phyloP scores from a whole-genome alignment of 2,329 filamentous ascomycete species.

The Trichoderma simmonsii region DNA sequence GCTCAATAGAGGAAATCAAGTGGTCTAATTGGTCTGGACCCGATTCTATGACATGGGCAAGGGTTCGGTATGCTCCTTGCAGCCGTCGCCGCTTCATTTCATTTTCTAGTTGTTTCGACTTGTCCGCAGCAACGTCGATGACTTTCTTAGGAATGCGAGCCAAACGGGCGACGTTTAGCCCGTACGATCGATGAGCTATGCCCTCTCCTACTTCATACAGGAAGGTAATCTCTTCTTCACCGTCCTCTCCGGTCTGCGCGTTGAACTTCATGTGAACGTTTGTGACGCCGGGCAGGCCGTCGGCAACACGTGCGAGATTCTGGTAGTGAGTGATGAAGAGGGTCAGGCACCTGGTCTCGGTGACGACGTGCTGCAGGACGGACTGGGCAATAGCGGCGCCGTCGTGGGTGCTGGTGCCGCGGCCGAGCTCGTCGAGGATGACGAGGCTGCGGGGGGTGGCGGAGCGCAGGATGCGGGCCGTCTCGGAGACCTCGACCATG shows the following conservation, averaged over 20 bases:
- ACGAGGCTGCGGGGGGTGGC: conserved; percentile 82
- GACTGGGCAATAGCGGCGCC: conserved; percentile 93
- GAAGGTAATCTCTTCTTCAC: conserved; percentile 82
- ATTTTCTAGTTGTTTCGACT: conserved; percentile 77
- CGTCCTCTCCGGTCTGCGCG: conserved; percentile 38
- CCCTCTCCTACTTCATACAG: conserved; percentile 90
- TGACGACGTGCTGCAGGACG: conserved; percentile 80
- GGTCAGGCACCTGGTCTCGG: conserved; percentile 71
- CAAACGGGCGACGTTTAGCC: conserved; percentile 85
- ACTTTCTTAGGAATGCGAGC: conserved; percentile 76
- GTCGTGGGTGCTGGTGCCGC: conserved; percentile 92
- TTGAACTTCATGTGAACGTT: conserved; percentile 96
- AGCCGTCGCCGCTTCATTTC: conserved; percentile 64
- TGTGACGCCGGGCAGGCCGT: conserved; percentile 65
- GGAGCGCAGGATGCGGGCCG: conserved; percentile 82
- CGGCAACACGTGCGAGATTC: conserved; percentile 67
- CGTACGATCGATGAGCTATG: conserved; percentile 90
- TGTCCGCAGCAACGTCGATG: conserved; percentile 73
- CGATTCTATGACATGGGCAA: conserved; percentile 41
- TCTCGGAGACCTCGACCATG: conserved; percentile 96
- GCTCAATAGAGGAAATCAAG: conserved; percentile 55
- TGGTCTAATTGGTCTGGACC: conserved; percentile 47
- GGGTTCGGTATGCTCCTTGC: conserved; percentile 42
- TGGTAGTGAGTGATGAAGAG: conserved; percentile 99
- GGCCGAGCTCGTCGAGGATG: conserved; percentile 89